Percentiles rank a stretch among this genome's conserved stretches.
phyloP scores from a whole-genome alignment of 495 filamentous ascomycete genomes.

The Darksidea phi region DNA sequence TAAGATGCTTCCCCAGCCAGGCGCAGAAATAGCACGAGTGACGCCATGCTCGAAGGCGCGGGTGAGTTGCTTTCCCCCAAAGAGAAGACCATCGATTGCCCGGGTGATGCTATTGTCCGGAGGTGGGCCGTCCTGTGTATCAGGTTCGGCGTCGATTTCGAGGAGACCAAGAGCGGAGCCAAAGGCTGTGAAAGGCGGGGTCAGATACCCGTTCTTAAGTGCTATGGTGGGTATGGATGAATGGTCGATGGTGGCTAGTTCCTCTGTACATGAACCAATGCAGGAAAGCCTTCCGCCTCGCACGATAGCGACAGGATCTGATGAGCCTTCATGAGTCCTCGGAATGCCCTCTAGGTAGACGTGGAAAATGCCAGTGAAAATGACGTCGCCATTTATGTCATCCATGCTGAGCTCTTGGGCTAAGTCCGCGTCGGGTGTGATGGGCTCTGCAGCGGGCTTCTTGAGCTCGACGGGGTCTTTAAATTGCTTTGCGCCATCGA shows the following conservation, averaged over 20 bases:
- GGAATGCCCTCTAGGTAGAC: not conserved
- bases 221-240: constrained; percentile 39
- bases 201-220: constrained; percentile 57
- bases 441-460: constrained; percentile 39
- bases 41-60: constrained; percentile 52
- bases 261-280: constrained; percentile 40
- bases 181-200: constrained; percentile 56
- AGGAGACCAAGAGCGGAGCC: constrained; percentile 54
- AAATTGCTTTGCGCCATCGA: constrained; percentile 54
- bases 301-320: constrained; percentile 44
- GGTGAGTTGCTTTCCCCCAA: constrained; percentile 48
- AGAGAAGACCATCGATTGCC: constrained; percentile 52
- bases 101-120: constrained; percentile 42
- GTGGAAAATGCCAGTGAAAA: constrained; percentile 31
- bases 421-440: constrained; percentile 28
- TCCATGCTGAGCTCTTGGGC: constrained; percentile 31
- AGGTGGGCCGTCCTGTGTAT: constrained; percentile 49
- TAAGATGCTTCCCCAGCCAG: constrained; percentile 42
- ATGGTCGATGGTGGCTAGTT: constrained; percentile 12
- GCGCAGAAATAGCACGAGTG: constrained; percentile 51
- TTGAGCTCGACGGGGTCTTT: constrained; percentile 34
- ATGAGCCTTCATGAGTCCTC: constrained; percentile 19
- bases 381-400: constrained; percentile 24
- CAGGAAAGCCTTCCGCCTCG: constrained; percentile 54
- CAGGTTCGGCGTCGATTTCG: constrained; percentile 54